A percentile compares a stretch with the other conserved stretches of the same genome.
Evolutionary conservation across 805 yeast species (phyloP).

Genomic region (Lachancea thermotolerans): DNA sequence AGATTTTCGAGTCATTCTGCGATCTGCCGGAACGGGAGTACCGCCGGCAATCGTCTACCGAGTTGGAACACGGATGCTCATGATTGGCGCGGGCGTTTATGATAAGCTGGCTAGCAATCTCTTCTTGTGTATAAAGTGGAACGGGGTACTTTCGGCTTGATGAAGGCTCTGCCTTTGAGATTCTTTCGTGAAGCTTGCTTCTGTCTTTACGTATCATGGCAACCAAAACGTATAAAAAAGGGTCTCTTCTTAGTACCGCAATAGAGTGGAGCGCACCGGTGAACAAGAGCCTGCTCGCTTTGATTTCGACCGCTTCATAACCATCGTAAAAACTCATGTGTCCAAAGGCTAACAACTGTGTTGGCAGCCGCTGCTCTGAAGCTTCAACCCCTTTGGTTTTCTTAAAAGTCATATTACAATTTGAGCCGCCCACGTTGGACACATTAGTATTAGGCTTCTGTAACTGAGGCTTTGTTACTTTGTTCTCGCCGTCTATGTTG

Average conservation of each 20-base stretch:
- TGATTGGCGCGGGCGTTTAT: neutral
- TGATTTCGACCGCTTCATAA: conserved; percentile 24
- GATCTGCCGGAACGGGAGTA: conserved; percentile 5
- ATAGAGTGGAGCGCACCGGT: conserved; percentile 30
- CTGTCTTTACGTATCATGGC: conserved; percentile 27
- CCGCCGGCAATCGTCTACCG: conserved; percentile 6
- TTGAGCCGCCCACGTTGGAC: too few relatives aligned
- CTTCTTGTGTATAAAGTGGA: conserved; percentile 8
- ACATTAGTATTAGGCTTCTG: neutral
- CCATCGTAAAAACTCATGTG: conserved; percentile 29
- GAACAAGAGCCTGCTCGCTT: conserved; percentile 30
- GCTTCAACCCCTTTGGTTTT: neutral
- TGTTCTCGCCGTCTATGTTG: neutral
- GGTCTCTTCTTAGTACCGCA: conserved; percentile 27
- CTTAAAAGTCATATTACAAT: neutral
- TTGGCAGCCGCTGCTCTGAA: too few relatives aligned
- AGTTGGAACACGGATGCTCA: too few relatives aligned
- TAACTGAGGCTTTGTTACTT: neutral
- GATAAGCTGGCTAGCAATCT: conserved; percentile 8
- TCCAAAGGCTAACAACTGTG: neutral
- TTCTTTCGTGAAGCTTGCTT: conserved; percentile 2
- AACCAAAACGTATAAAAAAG: conserved; percentile 23
- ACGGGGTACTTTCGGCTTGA: conserved; percentile 9
- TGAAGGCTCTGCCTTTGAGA: conserved; percentile 7
- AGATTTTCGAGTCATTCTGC: too few relatives aligned